These are phyloP conservation scores for Malassezia sympodialis DNA, from an alignment of 1,284 basidiomycete species.

Conservation along the genomic window DNA sequence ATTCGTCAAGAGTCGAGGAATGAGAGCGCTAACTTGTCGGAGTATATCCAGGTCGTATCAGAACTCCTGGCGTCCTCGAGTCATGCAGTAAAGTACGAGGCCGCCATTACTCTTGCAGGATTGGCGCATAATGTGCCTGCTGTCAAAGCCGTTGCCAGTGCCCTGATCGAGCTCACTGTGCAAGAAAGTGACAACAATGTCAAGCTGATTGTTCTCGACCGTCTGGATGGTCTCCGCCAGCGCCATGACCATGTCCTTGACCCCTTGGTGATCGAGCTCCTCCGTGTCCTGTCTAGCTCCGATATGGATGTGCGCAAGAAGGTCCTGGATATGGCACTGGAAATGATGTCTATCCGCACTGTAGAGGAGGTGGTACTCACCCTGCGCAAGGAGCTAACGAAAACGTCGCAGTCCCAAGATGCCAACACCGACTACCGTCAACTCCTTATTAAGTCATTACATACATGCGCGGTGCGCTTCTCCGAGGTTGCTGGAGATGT, in stretches of 20 bases:
- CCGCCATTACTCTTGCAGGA: slow-evolving; percentile 85
- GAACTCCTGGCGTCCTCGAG: slow-evolving; percentile 84
- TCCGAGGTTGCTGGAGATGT: slow-evolving; percentile 96
- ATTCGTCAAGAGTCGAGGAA: slow-evolving; percentile 80
- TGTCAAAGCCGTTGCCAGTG: slow-evolving; percentile 84
- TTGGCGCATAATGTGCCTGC: slow-evolving; percentile 92
- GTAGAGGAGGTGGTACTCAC: slow-evolving; percentile 96
- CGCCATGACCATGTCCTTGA: slow-evolving; percentile 88
- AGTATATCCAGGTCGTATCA: slow-evolving; percentile 87
- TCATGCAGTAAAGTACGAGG: slow-evolving; percentile 95
- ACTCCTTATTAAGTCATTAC: slow-evolving; percentile 91
- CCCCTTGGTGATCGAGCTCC: slow-evolving; percentile 85
- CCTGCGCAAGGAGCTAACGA: slow-evolving; percentile 94
- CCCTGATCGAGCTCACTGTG: slow-evolving; percentile 77
- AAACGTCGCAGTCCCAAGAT: slow-evolving; percentile 56
- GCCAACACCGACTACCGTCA: slow-evolving; percentile 74
- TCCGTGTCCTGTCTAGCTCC: slow-evolving; percentile 79
- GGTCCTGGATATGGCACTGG: slow-evolving; percentile 77
- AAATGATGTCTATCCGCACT: slow-evolving; percentile 86
- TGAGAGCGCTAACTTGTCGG: slow-evolving; percentile 56
- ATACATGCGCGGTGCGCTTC: slow-evolving; percentile 91
- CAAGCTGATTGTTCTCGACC: slow-evolving; percentile 92
- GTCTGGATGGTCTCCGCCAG: slow-evolving; percentile 70
- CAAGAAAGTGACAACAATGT: slow-evolving; percentile 99
- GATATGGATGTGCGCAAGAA: slow-evolving; percentile 96